These are phyloP conservation scores for Neohortaea acidophila DNA, from an alignment of 495 filamentous ascomycete genomes.

Conservation along the genomic window DNA sequence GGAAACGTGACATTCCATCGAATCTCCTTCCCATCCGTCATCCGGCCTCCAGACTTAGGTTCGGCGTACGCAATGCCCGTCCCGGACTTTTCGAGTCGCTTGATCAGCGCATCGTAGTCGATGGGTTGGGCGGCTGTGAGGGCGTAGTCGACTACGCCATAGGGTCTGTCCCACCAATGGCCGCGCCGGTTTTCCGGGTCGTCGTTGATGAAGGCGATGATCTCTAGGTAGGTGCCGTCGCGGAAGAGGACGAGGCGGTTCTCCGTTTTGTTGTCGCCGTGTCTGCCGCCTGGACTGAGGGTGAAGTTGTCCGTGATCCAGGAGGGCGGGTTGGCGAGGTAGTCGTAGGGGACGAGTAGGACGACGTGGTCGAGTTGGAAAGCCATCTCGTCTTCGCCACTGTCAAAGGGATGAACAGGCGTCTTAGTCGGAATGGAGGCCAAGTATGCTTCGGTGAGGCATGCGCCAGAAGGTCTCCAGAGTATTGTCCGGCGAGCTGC, in stretches of 20 bases:
- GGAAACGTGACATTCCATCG: constrained; percentile 40
- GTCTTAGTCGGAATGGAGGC: too few species aligned
- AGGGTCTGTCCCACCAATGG: constrained; percentile 37
- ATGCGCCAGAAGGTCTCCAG: too few species aligned
- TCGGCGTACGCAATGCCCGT: constrained; percentile 29
- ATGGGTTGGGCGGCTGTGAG: constrained; percentile 29
- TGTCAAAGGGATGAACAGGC: too few species aligned
- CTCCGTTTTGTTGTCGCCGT: constrained; percentile 38
- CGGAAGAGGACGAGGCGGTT: constrained; percentile 41
- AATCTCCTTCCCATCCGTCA: constrained; percentile 31
- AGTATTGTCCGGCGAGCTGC: too few species aligned
- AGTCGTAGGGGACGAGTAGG: constrained; percentile 35
- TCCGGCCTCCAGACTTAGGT: constrained; percentile 31
- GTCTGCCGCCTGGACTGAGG: constrained; percentile 37
- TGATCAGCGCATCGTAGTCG: constrained; percentile 16
- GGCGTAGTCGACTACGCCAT: constrained; percentile 39
- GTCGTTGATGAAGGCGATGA: constrained; percentile 42
- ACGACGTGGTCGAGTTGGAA: constrained; percentile 48
- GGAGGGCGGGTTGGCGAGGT: constrained; percentile 28
- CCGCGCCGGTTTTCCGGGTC: constrained; percentile 25
- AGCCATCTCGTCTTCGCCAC: too few species aligned
- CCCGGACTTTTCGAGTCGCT: constrained; percentile 18
- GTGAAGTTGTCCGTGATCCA: constrained; percentile 39
- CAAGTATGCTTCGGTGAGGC: too few species aligned
- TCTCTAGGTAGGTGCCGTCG: constrained; percentile 45